Conservation (phyloP, 352 stramenopile species). For the Blastocystis sp. region DNA sequence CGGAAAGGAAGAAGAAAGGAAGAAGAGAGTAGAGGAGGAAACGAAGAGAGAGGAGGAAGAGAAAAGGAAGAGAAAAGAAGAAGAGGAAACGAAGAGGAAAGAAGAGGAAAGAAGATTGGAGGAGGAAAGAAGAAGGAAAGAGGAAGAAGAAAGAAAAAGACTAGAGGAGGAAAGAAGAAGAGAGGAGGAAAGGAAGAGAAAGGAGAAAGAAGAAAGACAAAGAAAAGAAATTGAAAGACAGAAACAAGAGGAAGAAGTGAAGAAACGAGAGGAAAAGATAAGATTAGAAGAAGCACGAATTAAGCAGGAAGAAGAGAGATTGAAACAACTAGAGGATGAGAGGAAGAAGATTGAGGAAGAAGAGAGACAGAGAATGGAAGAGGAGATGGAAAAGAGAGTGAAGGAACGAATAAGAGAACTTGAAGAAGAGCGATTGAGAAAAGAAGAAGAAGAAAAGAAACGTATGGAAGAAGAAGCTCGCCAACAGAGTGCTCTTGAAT, state of each 20-base stretch:
- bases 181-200: not conserved
- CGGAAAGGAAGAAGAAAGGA: slow-evolving; percentile 4
- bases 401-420: slow-evolving; percentile 35
- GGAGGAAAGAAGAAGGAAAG: not conserved
- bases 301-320: slow-evolving; percentile 9
- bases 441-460: not conserved
- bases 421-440: not conserved
- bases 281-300: not conserved
- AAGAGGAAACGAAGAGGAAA: not conserved
- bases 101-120: not conserved
- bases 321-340: not conserved
- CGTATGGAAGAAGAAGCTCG: not conserved
- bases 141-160: not conserved
- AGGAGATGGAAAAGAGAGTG: not conserved
- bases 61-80: not conserved
- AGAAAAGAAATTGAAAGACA: not conserved
- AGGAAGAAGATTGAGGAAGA: slow-evolving; percentile 10
- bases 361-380: slow-evolving; percentile 22
- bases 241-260: not conserved
- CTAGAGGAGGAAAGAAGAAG: slow-evolving; percentile 15
- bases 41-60: not conserved
- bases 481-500: not conserved
- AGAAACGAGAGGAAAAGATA: not conserved
- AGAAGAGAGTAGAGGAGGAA: not conserved
- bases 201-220: not conserved